These are phyloP conservation scores for Boletus vinaceobasis DNA, from an alignment of 768 basidiomycete species.

Conservation along the genomic window DNA sequence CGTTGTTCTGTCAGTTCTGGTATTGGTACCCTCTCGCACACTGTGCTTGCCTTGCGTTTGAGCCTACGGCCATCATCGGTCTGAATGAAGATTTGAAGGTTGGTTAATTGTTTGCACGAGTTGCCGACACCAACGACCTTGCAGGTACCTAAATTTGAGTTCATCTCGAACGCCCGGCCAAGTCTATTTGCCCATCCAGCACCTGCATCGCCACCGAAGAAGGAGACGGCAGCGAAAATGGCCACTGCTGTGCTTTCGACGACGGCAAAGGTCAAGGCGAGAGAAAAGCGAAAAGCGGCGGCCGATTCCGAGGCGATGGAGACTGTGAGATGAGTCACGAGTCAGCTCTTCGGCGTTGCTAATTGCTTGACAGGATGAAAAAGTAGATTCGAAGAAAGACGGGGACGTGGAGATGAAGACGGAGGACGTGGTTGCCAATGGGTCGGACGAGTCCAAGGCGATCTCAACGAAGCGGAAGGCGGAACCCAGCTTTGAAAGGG, in stretches of 20 bases:
- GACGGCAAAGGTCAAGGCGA: conserved; percentile 93
- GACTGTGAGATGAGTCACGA: conserved; percentile 47
- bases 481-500: conserved; percentile 73
- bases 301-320: conserved; percentile 83
- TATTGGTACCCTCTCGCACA: conserved; percentile 99
- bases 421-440: conserved; percentile 54
- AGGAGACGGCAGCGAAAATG: conserved; percentile 88
- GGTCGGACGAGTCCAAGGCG: conserved; percentile 54
- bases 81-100: conserved; percentile 85
- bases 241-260: conserved; percentile 95
- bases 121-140: conserved; percentile 3
- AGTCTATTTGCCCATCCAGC: conserved; percentile 92
- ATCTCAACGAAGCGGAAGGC: conserved; percentile 53
- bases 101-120: conserved; percentile 12
- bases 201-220: conserved; percentile 82
- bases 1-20: conserved; percentile 98
- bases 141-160: conserved; percentile 93
- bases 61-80: conserved; percentile 93
- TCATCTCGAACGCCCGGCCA: conserved; percentile 84
- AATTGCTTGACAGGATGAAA: conserved; percentile 46
- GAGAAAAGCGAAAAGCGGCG: conserved; percentile 89
- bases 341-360: conserved; percentile 4
- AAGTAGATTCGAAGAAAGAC: conserved; percentile 51
- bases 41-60: conserved; percentile 87
- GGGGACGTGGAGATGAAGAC: conserved; percentile 80